These are phyloP conservation scores for Aplosporella prunicola DNA, from an alignment of 2,329 filamentous ascomycete species.

Conservation along the genomic window DNA sequence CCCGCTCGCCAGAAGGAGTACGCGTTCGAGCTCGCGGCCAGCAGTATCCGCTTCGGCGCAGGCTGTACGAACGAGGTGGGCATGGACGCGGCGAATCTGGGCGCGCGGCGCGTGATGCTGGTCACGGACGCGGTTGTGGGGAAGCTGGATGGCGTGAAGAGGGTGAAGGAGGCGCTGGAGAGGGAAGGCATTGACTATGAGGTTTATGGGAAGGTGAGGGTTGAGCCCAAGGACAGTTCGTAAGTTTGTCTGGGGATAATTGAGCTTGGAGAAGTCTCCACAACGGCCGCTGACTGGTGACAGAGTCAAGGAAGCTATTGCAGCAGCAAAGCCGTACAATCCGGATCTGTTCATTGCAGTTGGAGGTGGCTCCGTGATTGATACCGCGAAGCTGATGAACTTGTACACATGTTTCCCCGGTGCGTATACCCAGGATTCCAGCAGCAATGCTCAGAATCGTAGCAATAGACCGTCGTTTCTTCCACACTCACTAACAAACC, in stretches of 20 bases:
- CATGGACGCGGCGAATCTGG: constrained; percentile 94
- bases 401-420: constrained; percentile 76
- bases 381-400: constrained; percentile 98
- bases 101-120: constrained; percentile 76
- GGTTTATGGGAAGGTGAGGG: constrained; percentile 68
- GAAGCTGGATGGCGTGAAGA: constrained; percentile 79
- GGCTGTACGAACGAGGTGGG: constrained; percentile 92
- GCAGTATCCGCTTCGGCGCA: constrained; percentile 85
- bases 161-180: constrained; percentile 71
- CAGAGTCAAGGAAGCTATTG: constrained; percentile 82
- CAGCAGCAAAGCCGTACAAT: constrained; percentile 66
- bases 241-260: constrained; percentile 39
- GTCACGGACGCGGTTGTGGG: constrained; percentile 81
- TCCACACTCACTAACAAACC: constrained; percentile 1
- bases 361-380: constrained; percentile 86
- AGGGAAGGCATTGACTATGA: constrained; percentile 70
- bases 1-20: constrained; percentile 76
- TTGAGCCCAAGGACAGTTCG: constrained; percentile 94
- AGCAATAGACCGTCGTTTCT: neutral
- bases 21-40: constrained; percentile 97
- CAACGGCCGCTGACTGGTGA: neutral
- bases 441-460: neutral
- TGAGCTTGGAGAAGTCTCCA: neutral
- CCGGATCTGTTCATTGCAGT: constrained; percentile 91
- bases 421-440: constrained; percentile 13